A percentile compares a stretch with the other conserved stretches of the same genome.
Conservation (phyloP, 306 rosid genomes). For the Prunus salicina region DNA sequence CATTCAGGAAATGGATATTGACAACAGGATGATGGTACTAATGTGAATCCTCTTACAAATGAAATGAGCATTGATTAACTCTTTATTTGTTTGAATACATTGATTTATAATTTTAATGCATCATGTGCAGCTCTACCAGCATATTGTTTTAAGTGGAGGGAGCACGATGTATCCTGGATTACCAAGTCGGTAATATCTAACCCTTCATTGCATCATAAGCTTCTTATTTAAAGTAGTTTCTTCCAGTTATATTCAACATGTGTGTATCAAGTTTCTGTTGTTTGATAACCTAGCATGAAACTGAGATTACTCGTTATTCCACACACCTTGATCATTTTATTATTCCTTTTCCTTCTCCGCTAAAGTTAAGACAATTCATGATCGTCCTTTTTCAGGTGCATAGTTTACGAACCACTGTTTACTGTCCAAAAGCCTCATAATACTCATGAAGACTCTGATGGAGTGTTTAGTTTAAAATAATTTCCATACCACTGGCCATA, state of each 20-base stretch:
- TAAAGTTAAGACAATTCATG: not conserved
- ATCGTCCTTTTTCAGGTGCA: not conserved
- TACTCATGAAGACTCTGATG: not conserved
- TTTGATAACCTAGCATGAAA: not conserved
- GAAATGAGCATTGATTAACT: not conserved
- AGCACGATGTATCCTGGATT: conserved; percentile 99
- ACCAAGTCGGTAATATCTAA: conserved; percentile 82
- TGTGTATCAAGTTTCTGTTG: conserved; percentile 15
- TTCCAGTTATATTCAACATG: conserved; percentile 10
- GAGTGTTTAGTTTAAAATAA: not conserved
- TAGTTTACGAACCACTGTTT: not conserved
- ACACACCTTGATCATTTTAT: too few species aligned
- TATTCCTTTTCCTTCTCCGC: not conserved
- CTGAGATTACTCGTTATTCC: not conserved
- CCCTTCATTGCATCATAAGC: conserved; percentile 24
- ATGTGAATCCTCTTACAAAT: conserved; percentile 3
- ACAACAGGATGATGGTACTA: conserved; percentile 94
- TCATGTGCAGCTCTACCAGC: conserved; percentile 90
- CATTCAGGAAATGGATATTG: conserved; percentile 99
- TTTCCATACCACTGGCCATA: not conserved
- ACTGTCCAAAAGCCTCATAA: not conserved
- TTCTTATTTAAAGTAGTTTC: not conserved
- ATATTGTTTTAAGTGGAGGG: conserved; percentile 98
- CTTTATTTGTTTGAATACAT: not conserved
- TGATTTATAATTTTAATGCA: conserved; percentile 4